Evolutionary conservation across 23 red algal species (phyloP), one percentile per base, ranked within the genome.

Genomic region (Pyropia yezoensis): DNA sequence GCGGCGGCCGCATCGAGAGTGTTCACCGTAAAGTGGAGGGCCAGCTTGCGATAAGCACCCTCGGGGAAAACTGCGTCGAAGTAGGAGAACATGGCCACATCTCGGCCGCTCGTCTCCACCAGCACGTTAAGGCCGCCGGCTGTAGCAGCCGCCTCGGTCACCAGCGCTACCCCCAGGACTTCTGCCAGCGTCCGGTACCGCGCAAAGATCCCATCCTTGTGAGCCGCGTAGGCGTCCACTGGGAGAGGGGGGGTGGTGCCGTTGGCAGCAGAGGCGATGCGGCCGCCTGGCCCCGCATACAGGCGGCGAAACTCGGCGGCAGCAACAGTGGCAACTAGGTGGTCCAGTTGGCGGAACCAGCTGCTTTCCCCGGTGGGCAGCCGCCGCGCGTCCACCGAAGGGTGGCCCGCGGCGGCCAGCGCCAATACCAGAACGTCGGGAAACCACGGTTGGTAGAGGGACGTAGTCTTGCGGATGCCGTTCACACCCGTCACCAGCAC

Each of bases 401-500:
- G 55, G 21, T 27, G 21, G 7, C 25, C 55, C 7, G 25, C 55
- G 55, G 21, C 55, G 9, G 55, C 55, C 7, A 21, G 21, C 4
- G 39, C 39, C 39, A 8, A 47, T 13, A 1, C 39, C 55, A 59
- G 55, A 7, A 15, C 55, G 21, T 2, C 55, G 17, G 21, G 25
- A 9, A 59, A 59, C 55, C 55, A 59, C 21, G 55, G 55, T 15
- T 59, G 21, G 55, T 59, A 59, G 21, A 59, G 21, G 55, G 21
- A 23, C 0, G 55, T 59, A 7, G 55, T 59, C 55, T 59, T 59
- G 55, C 55, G 55, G 19, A 59, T 59, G 55, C 55, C 55, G 18
- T 59, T 59, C 13, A 59, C 55, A 59, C 55, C 55, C 25, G 55
- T 59, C 19, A 59, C 55, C 19, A 59, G 55, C 4, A 59, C 55